Evolutionary conservation across 768 basidiomycete genomes (phyloP).

Genomic region (Suillus cothurnatus): DNA sequence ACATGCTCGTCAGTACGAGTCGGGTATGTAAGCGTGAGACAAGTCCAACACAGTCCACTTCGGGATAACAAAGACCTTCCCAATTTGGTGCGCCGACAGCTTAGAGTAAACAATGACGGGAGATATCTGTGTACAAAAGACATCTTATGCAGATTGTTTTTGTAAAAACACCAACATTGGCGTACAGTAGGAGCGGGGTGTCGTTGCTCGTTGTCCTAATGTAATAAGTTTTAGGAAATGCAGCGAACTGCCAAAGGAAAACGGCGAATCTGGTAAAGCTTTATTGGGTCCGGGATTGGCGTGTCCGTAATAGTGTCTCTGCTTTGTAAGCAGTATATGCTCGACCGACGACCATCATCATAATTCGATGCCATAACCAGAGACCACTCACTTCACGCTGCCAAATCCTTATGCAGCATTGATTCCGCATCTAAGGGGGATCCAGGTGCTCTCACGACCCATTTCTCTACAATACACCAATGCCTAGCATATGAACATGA

Average conservation of each 20-base stretch:
- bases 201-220: too few species aligned
- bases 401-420: conserved; percentile 47
- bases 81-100: too few species aligned
- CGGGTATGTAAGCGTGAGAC: not conserved
- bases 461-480: conserved; percentile 50
- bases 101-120: too few species aligned
- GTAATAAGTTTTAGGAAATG: too few species aligned
- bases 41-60: not conserved
- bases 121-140: too few species aligned
- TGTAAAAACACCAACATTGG: too few species aligned
- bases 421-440: conserved; percentile 50
- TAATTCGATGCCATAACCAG: conserved; percentile 28
- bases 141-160: too few species aligned
- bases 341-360: not conserved
- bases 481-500: conserved; percentile 57
- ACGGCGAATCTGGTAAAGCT: too few species aligned
- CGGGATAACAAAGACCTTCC: too few species aligned
- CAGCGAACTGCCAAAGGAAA: too few species aligned
- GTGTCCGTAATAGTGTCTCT: not conserved
- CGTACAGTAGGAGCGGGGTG: too few species aligned
- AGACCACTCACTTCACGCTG: conserved; percentile 41
- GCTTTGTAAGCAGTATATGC: not conserved
- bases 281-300: too few species aligned
- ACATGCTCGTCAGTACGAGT: not conserved
- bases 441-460: conserved; percentile 43